A percentile compares a stretch with the other conserved stretches of the same genome.
Conservation (phyloP, 2,329 filamentous ascomycete species). For the Pseudocercospora fuligena region DNA sequence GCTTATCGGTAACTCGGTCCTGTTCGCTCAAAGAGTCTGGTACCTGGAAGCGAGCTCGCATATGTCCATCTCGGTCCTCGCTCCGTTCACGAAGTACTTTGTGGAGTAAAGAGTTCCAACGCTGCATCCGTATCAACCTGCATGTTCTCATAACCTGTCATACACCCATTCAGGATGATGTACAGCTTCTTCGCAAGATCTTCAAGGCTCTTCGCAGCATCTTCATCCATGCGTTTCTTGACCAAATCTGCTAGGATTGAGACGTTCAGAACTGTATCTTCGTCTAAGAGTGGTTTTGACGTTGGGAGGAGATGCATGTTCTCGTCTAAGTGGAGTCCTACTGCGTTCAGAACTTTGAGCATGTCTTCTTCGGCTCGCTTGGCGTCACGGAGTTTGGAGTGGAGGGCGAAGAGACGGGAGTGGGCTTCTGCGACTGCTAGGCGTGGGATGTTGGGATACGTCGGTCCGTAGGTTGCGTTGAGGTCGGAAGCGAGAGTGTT, state of each 20-base stretch:
- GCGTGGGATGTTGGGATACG: slow-evolving; percentile 6
- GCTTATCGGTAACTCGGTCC: too few relatives aligned
- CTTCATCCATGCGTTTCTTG: not conserved
- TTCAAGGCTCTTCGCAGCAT: slow-evolving; percentile 2
- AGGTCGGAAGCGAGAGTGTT: slow-evolving; percentile 11
- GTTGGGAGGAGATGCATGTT: not conserved
- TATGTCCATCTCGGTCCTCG: too few relatives aligned
- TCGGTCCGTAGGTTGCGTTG: not conserved
- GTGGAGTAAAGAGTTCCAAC: too few relatives aligned
- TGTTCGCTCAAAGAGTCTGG: too few relatives aligned
- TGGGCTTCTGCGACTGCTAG: slow-evolving; percentile 13
- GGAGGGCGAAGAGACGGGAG: slow-evolving; percentile 14
- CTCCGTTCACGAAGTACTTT: too few relatives aligned
- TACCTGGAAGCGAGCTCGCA: too few relatives aligned
- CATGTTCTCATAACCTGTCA: slow-evolving; percentile 17
- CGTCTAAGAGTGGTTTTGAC: not conserved
- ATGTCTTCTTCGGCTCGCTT: slow-evolving; percentile 12
- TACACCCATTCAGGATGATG: slow-evolving; percentile 15
- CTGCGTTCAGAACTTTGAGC: slow-evolving; percentile 8
- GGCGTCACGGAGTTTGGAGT: slow-evolving; percentile 9
- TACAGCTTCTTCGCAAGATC: slow-evolving; percentile 16
- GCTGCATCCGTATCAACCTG: not conserved
- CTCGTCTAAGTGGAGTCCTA: not conserved
- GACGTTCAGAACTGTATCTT: slow-evolving; percentile 12
- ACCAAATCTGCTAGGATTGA: slow-evolving; percentile 13